Base-by-base conservation (phyloP, 306 rosid species). In the Gastrolobium bilobum region DNA sequence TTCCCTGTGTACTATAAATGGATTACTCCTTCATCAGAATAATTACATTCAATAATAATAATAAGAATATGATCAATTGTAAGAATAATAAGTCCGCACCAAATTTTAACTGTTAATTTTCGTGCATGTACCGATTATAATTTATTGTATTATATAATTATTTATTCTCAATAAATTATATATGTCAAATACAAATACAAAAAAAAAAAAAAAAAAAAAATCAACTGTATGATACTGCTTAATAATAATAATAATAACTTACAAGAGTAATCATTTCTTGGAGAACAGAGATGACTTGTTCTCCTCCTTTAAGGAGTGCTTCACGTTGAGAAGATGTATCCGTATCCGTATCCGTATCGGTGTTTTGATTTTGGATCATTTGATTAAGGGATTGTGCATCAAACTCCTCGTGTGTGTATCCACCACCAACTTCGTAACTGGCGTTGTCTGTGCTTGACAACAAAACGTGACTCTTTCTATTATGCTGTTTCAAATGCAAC, bases 251-350 rank as follows among this genome's bases (percentile, higher is more conserved):
- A 2, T 2, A 6, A 51, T 2, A 51, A 71, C 93, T 73, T 58
- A 94, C 99, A 30, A 94, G 88, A 56, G 77, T 47, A 71, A 92
- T 87, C 87, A 92, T 91, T 82, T 92, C 97, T 70, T 94, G 75
- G 14, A 94, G 91, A 77, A 94, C 97, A 63, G 98, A 94, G 46
- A 90, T 86, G 66, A 94, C 97, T 71, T 94, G 98, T n/a, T 94
- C 95, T 0, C 97, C 98, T 15, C 98, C 98, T 54, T 67, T 87
- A 61, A 94, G 93, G 4, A 94, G 90, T 4, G 97, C 92, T 46
- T 92, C 87, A 4, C 82, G 88, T 78, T 89, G 82, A 48, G 91
- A 79, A 65, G 84, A 52, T 0, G 73, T 31, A 35, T 75, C 77
- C 2, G 58, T n/a, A 42, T 73, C 90, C 77, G 79, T 10, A 58